Conservation (phyloP, 164 flowering plant genomes). For the Stephania yunnanensis region DNA sequence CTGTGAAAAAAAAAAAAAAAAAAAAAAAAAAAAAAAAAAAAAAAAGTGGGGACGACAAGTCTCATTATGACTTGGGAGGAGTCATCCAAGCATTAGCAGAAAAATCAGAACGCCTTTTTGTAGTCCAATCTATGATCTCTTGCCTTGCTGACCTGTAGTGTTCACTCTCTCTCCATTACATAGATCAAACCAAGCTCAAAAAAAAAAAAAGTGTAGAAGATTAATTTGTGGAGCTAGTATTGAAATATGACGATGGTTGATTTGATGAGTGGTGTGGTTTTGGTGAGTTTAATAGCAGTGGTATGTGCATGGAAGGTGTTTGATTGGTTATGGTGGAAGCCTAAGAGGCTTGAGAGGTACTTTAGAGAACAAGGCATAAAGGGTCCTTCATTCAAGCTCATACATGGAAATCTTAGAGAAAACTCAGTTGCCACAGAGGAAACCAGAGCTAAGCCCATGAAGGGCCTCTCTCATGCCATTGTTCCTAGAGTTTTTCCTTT, state of each 20-base stretch:
- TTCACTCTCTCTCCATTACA: too few species aligned
- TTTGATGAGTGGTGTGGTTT: neutral
- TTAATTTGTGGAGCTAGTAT: too few species aligned
- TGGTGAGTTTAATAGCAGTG: neutral
- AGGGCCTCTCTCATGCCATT: constrained; percentile 6
- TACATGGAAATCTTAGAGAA: constrained; percentile 10
- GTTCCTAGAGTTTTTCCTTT: constrained; percentile 14
- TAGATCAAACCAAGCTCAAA: too few species aligned
- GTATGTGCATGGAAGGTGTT: neutral
- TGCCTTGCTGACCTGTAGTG: too few species aligned
- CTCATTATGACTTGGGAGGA: too few species aligned
- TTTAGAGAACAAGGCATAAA: constrained; percentile 17
- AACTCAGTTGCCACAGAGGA: neutral
- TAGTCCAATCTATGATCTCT: too few species aligned
- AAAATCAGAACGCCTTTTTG: too few species aligned
- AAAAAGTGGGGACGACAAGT: too few species aligned
- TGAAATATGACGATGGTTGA: neutral
- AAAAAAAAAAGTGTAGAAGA: too few species aligned
- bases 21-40: too few species aligned
- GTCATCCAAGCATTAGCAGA: too few species aligned
- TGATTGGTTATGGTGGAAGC: constrained; percentile 13
- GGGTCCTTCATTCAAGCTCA: constrained; percentile 10
- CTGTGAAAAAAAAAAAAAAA: too few species aligned
- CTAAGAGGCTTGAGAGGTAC: constrained; percentile 11
- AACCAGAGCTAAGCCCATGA: constrained; percentile 13